Evolutionary conservation across 1,284 basidiomycete genomes (phyloP).

Genomic region (Papiliotrema fonsecae): DNA sequence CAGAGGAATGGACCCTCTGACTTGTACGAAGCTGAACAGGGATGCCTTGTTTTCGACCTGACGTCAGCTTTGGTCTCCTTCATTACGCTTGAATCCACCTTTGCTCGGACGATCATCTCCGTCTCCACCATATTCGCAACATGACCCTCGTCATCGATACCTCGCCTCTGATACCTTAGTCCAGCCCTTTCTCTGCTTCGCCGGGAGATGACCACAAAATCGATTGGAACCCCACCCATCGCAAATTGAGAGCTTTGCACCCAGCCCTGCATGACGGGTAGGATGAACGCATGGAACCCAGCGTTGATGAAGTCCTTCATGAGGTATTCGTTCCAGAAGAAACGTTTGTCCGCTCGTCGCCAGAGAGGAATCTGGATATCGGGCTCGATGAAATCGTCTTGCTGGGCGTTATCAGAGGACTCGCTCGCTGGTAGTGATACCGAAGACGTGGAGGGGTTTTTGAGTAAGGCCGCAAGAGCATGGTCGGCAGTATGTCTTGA

Average conservation of each 20-base stretch:
- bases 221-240: conserved; percentile 49
- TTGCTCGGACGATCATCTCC: conserved; percentile 65
- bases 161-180: conserved; percentile 54
- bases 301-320: conserved; percentile 41
- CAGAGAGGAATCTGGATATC: conserved; percentile 51
- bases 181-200: conserved; percentile 53
- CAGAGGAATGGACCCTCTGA: conserved; percentile 83
- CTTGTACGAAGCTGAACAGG: conserved; percentile 80
- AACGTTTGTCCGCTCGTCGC: conserved; percentile 51
- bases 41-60: conserved; percentile 60
- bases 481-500: conserved; percentile 17
- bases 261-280: conserved; percentile 87
- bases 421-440: not conserved
- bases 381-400: conserved; percentile 47
- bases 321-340: conserved; percentile 54
- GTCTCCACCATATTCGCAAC: conserved; percentile 57
- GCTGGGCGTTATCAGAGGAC: not conserved
- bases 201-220: conserved; percentile 52
- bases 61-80: conserved; percentile 3
- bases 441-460: not conserved
- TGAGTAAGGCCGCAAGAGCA: conserved; percentile 12
- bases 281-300: conserved; percentile 67
- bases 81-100: conserved; percentile 52
- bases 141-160: conserved; percentile 52
- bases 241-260: conserved; percentile 65